Conservation (phyloP, 306 rosid genomes). For the Citrullus amarus region DNA sequence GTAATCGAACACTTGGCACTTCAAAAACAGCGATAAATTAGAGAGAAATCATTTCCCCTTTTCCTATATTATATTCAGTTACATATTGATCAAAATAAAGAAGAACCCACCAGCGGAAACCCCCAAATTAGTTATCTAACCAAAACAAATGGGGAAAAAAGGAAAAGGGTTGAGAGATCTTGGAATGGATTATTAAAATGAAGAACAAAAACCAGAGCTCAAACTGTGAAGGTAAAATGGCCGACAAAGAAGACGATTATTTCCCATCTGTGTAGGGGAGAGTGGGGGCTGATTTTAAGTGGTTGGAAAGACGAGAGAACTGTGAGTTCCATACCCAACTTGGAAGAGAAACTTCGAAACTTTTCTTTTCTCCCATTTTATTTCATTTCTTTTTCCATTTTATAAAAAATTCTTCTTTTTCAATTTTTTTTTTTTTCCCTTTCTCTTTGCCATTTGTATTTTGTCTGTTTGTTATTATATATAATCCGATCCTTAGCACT, state of each 20-base stretch:
- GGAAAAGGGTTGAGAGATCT: background rate
- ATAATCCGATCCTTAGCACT: background rate
- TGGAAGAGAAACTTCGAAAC: background rate
- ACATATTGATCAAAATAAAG: background rate
- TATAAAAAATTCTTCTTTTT: background rate
- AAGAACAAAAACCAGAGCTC: background rate
- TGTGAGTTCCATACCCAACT: slow-evolving; percentile 6
- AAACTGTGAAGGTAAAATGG: background rate
- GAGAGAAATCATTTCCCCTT: background rate
- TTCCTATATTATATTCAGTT: background rate
- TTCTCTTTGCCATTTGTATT: background rate
- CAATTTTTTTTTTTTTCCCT: background rate
- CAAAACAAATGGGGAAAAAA: background rate
- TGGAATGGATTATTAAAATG: background rate
- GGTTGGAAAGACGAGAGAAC: slow-evolving; percentile 13
- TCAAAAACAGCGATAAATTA: background rate
- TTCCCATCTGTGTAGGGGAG: slow-evolving; percentile 4
- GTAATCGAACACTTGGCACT: slow-evolving; percentile 3
- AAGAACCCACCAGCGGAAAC: background rate
- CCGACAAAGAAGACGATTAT: slow-evolving; percentile 9
- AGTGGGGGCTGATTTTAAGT: slow-evolving; percentile 12
- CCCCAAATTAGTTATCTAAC: background rate
- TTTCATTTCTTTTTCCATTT: background rate
- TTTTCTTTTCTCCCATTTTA: background rate
- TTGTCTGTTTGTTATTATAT: background rate